Base-by-base conservation (phyloP, 345 rosid genomes). In the Anacardium occidentale region DNA sequence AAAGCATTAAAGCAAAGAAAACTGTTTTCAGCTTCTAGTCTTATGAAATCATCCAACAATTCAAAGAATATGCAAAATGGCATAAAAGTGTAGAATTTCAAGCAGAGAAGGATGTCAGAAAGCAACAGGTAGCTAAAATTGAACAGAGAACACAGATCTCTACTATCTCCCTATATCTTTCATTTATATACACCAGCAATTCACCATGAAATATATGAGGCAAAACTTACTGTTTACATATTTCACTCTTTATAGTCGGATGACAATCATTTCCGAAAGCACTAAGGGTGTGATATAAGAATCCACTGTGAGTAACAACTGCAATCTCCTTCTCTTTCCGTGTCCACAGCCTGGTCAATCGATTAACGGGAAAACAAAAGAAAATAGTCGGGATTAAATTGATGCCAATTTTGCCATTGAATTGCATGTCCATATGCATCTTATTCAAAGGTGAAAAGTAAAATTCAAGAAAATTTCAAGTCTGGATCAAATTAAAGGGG, bases 241-340 rank as follows among this genome's bases (percentile, higher is more conserved):
- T 80, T 79, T 87, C 94, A 62, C 54, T 62, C 78, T 86, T 87
- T 54, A 91, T 76, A 5, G 79, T 61, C 45, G 86, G 78, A 75
- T 76, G 83, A 68, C 87, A 80, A 67, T 84, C 89, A 26, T 78
- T 82, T 60, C 91, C 92, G 44, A 89, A 90, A 56, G 80, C 73
- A 74, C 82, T 83, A 55, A 92, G 61, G 10, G 84, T 81, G 3
- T 87, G 86, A 64, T 74, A 82, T 76, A 92, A 80, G 82, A 89
- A 87, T 4, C 85, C 88, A 34, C 96, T 84, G 78, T 92, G 98
- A 64, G 87, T 81, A 67, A 92, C 98, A 70, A 88, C 81, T 3
- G 91, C 96, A 62, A 92, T 92, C 83, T 87, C 94, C 69, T 79
- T 90, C 74, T 92, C 98, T 45, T 83, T 80, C 53, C 91, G 83